These are phyloP conservation scores for Lotus japonicus DNA, from an alignment of 306 rosid species.

Conservation along the genomic window DNA sequence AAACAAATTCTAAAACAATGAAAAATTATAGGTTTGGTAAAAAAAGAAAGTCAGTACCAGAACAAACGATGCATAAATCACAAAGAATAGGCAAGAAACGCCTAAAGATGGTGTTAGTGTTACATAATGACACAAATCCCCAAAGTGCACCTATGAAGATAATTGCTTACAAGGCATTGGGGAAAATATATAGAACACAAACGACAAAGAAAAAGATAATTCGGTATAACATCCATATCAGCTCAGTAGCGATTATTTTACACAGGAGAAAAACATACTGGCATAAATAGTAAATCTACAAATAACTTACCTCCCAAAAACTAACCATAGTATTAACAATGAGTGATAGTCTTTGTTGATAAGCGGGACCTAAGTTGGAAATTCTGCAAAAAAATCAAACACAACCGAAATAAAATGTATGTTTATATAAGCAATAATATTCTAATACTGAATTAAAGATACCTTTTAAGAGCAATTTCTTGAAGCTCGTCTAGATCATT, in stretches of 20 bases:
- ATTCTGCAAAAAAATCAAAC: slow-evolving; percentile 37
- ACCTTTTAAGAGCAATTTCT: slow-evolving; percentile 64
- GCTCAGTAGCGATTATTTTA: not conserved
- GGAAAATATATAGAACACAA: not conserved
- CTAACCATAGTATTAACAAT: slow-evolving; percentile 62
- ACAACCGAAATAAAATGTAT: not conserved
- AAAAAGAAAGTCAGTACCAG: not conserved
- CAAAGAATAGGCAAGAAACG: not conserved
- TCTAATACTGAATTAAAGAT: not conserved
- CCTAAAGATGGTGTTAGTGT: not conserved
- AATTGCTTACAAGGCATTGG: not conserved
- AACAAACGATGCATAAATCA: not conserved
- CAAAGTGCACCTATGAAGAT: not conserved
- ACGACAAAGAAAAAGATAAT: not conserved
- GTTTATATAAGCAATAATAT: not conserved
- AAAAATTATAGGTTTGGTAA: not conserved
- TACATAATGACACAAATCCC: not conserved
- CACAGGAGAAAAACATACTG: not conserved
- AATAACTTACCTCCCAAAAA: slow-evolving; percentile 69
- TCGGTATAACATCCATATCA: not conserved
- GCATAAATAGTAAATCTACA: not conserved
- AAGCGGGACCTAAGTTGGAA: slow-evolving; percentile 11
- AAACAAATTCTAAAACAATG: not conserved
- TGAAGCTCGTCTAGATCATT: slow-evolving; percentile 60
- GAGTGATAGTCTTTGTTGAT: slow-evolving; percentile 22